Percentiles rank a stretch among this genome's conserved stretches.
These are phyloP conservation scores for Fusarium albidum DNA, from an alignment of 2,329 filamentous ascomycete species.

Conservation along the genomic window DNA sequence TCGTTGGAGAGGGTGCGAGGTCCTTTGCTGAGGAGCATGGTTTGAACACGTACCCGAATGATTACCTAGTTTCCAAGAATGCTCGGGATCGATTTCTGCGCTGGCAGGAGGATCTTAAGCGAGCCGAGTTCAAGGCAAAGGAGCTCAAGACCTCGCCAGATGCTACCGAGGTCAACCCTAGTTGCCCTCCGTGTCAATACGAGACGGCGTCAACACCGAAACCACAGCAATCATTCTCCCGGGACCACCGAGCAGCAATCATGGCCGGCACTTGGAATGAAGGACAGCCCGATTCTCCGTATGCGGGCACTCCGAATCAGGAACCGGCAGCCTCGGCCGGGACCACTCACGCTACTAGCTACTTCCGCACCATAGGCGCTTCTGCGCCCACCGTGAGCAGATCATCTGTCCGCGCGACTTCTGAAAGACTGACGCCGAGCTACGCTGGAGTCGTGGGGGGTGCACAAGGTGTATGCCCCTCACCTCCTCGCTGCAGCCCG, in stretches of 20 bases:
- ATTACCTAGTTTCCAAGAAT: slow-evolving; percentile 80
- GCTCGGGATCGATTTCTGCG: slow-evolving; percentile 80
- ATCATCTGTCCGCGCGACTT: slow-evolving; percentile 14
- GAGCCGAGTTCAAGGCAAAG: slow-evolving; percentile 59
- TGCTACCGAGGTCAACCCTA: slow-evolving; percentile 19
- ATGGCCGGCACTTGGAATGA: slow-evolving; percentile 69
- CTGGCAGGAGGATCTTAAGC: slow-evolving; percentile 79
- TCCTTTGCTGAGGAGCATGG: slow-evolving; percentile 86
- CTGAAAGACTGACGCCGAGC: slow-evolving; percentile 26
- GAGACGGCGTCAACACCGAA: slow-evolving; percentile 44
- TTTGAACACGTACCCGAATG: slow-evolving; percentile 76
- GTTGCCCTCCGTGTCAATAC: slow-evolving; percentile 43
- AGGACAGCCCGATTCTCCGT: slow-evolving; percentile 67
- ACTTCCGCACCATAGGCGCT: slow-evolving; percentile 29
- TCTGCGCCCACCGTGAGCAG: slow-evolving; percentile 18
- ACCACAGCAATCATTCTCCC: slow-evolving; percentile 34
- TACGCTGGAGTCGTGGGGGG: slow-evolving; percentile 25
- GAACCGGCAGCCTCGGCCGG: slow-evolving; percentile 32
- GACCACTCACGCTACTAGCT: slow-evolving; percentile 15
- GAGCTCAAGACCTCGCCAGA: slow-evolving; percentile 35
- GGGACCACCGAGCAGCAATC: slow-evolving; percentile 64
- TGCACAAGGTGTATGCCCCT: slow-evolving; percentile 9
- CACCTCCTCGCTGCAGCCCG: slow-evolving; percentile 15
- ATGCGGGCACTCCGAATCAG: slow-evolving; percentile 38
- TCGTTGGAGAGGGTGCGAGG: slow-evolving; percentile 85